Base-by-base conservation (phyloP, 2,329 filamentous ascomycete species). In the Fusarium haematococcum region DNA sequence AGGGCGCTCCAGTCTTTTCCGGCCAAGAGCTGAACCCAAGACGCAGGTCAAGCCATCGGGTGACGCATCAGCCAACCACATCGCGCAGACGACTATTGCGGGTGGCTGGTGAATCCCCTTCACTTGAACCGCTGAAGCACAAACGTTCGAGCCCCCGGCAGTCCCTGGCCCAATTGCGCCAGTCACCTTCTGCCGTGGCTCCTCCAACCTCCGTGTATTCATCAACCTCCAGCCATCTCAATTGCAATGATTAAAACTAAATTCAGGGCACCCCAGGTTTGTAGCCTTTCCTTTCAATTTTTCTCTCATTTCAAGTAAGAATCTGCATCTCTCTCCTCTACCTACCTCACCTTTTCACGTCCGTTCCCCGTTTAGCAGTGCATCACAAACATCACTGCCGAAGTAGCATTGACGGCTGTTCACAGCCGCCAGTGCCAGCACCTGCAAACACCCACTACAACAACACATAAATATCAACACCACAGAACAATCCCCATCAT, bases 151-250 rank as follows among this genome's bases (percentile, higher is more conserved):
- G 65, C 56, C 68, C 54, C 61, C 63, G 30, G 43, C 23, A 30
- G 30, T 48, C 61, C 20, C 23, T 33, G 39, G 16, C 23, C 7
- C 37, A 59, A 39, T 25, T 59, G 52, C 30, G 23, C 63, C 50
- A 39, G 27, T 50, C 43, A 35, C 14, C 41, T 27, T 50, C 43
- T 52, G 35, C 25, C 48, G 65, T 64, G 62, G 50, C 68, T 67
- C 23, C 68, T 72, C 77, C 77, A 79, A 76, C 77, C 77, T 75
- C 77, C 76, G 72, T 67, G 65, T 77, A 75, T 75, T 71, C 69
- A 66, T 63, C 33, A 52, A 37, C 58, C 50, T 70, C 65, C 77
- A 79, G 77, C 77, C 77, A 78, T 78, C 77, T 69, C 25, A 76
- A 75, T 79, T 78, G 65, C 63, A 70, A 50, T 65, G 27, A 66